A percentile compares a stretch with the other conserved stretches of the same genome.
These are phyloP conservation scores for Osmanthus fragrans DNA, from an alignment of 257 asterid species.

Conservation along the genomic window DNA sequence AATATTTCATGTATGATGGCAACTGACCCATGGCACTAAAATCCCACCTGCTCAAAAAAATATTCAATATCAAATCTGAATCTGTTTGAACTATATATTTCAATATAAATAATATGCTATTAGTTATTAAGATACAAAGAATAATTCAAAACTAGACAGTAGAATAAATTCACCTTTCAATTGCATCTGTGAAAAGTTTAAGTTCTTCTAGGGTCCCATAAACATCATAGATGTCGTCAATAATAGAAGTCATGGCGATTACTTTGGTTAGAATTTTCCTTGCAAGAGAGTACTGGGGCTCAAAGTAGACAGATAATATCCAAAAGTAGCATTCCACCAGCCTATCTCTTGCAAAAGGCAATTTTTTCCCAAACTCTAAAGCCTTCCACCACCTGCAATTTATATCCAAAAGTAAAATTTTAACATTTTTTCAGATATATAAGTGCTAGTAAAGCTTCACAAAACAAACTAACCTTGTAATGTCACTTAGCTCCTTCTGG, in stretches of 20 bases:
- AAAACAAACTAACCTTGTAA: slow-evolving; percentile 18
- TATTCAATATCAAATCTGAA: not conserved
- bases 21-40: slow-evolving; percentile 12
- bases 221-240: no score
- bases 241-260: no score
- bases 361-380: no score
- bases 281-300: slow-evolving; percentile 10
- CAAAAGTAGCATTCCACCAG: slow-evolving; percentile 21
- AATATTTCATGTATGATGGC: slow-evolving; percentile 19
- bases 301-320: slow-evolving; percentile 12
- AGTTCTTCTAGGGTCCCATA: no score
- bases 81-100: not conserved
- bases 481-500: slow-evolving; percentile 14
- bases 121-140: no score
- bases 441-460: no score
- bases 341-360: no score
- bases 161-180: slow-evolving; percentile 3
- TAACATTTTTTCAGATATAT: no score
- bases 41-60: slow-evolving; percentile 24
- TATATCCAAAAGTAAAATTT: not conserved
- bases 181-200: no score
- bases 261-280: slow-evolving; percentile 12
- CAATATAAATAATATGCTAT: no score
- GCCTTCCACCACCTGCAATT: no score
- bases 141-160: no score